Base-by-base conservation (phyloP, 2,329 filamentous ascomycete species). In the Emericellopsis cladophorae region DNA sequence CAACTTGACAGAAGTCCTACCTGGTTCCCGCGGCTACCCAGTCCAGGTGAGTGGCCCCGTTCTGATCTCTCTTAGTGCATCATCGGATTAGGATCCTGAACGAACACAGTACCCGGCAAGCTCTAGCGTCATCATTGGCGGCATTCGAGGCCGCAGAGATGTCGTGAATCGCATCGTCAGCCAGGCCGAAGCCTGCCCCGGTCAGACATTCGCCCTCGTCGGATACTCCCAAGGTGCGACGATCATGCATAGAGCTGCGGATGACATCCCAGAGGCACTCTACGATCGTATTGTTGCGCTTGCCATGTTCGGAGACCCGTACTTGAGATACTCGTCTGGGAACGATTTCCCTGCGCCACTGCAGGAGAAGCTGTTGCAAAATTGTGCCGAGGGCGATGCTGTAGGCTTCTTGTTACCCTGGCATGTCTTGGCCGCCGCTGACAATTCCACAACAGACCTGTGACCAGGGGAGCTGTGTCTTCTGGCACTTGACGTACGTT, bases 181-280 rank as follows among this genome's bases (percentile, higher is more conserved):
- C 33, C 45, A 45, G 33, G 29, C 36, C 29, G 22, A 4, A 5
- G n/a, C 12, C 8, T 47, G 45, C 18, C 45, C 45, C 15, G 24
- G 39, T 14, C 45, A 47, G 43, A 40, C 32, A 4, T 47, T 47
- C 29, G 39, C 45, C 3, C 34, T 47, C 14, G 41, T 47, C n/a
- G 45, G 45, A 4, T 47, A 47, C 40, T 47, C 45, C 11, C 45
- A 47, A 37, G 45, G 45, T 14, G 45, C 45, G 7, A 26, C 15
- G 7, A 39, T 47, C 3, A 43, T 45, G 34, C 45, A 44, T 24
- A n/a, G 15, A 14, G 45, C 43, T 21, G 39, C 38, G 2, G 33
- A 32, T 4, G 16, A 32, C 8, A 36, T 47, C 10, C 45, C 45
- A 2, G 12, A 15, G 12, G n/a, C 31, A 1, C 40, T 47, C 8